Percentiles rank a stretch among this genome's conserved stretches.
Conservation (phyloP, 192 early-diverging fungal species). For the Linnemannia hyalina region DNA sequence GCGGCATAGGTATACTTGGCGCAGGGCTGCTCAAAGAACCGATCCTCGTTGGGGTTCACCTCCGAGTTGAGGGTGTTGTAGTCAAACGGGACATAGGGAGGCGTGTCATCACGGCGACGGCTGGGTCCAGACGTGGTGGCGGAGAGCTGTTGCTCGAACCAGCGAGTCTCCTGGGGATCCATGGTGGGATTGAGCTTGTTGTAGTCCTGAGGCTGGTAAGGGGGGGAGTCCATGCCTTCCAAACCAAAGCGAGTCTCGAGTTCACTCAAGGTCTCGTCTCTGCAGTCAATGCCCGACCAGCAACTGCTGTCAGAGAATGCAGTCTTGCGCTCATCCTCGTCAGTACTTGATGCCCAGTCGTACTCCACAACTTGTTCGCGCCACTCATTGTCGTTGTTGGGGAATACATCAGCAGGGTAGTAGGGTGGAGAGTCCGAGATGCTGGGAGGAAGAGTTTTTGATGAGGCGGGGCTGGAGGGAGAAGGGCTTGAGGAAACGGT, state of each 20-base stretch:
- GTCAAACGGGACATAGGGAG: slow-evolving; percentile 8
- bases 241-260: background rate
- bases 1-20: background rate
- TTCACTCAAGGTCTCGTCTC: background rate
- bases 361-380: background rate
- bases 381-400: background rate
- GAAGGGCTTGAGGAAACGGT: background rate
- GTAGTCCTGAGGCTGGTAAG: background rate
- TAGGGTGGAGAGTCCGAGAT: background rate
- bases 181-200: background rate
- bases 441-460: background rate
- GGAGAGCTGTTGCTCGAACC: slow-evolving; percentile 3
- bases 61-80: slow-evolving; percentile 11
- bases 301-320: background rate
- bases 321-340: background rate
- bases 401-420: background rate
- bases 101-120: background rate
- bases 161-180: background rate
- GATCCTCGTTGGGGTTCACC: slow-evolving; percentile 1
- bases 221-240: background rate
- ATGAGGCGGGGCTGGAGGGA: background rate
- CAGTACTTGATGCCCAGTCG: background rate
- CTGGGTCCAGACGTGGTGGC: background rate
- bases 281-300: slow-evolving; percentile 6
- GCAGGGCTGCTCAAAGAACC: background rate